phyloP scores from a whole-genome alignment of 345 rosid species.

The Ailanthus altissimus region DNA sequence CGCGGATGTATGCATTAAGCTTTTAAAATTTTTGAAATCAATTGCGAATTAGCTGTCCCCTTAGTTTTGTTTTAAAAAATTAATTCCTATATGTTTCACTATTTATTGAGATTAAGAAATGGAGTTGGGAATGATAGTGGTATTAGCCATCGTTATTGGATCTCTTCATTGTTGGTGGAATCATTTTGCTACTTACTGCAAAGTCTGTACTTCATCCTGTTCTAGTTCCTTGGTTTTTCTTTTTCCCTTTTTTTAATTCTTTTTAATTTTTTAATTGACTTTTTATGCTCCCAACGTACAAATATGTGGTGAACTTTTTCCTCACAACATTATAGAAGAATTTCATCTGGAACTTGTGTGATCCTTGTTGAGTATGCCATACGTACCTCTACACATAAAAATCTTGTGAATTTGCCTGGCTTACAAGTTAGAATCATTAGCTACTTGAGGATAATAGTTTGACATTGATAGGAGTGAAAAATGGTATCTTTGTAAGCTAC shows the following conservation, averaged over 20 bases:
- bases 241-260: too few species aligned
- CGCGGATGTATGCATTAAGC: background rate
- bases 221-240: background rate
- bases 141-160: background rate
- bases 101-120: background rate
- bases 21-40: background rate
- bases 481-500: background rate
- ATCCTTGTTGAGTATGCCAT: background rate
- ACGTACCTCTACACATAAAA: background rate
- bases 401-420: background rate
- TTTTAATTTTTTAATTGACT: too few species aligned
- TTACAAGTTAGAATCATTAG: background rate
- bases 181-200: background rate
- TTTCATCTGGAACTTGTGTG: background rate
- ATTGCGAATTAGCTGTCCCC: background rate
- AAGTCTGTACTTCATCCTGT: background rate
- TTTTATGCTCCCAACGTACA: background rate
- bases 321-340: background rate
- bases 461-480: background rate
- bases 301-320: background rate
- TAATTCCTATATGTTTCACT: background rate
- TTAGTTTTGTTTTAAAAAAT: background rate
- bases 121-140: background rate
- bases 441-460: background rate
- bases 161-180: constrained; percentile 1